These are phyloP conservation scores for Hanseniaspora occidentalis DNA, from an alignment of 805 yeast species.

Conservation along the genomic window DNA sequence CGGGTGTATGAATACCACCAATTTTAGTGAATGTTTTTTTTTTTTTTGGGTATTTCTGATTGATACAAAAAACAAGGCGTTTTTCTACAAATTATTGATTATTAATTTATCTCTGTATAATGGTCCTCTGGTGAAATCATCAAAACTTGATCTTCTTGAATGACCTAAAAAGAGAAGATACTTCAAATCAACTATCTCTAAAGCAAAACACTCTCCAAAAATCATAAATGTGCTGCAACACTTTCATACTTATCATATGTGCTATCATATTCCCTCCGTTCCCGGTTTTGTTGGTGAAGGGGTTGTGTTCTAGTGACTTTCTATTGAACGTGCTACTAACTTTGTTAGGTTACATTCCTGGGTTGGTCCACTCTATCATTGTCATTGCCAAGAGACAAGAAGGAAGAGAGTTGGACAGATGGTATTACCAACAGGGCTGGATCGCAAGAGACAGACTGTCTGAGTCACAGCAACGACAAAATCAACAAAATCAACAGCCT, in stretches of 20 bases:
- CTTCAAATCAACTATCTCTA: no score
- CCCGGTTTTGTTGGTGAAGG: slow-evolving; percentile 56
- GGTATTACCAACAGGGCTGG: slow-evolving; percentile 23
- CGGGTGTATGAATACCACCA: no score
- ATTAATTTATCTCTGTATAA: no score
- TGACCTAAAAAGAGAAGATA: no score
- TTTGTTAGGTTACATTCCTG: slow-evolving; percentile 66
- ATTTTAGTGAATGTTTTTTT: no score
- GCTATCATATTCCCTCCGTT: slow-evolving; percentile 64
- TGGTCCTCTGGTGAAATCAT: no score
- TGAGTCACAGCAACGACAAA: neutral
- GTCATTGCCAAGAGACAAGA: slow-evolving; percentile 25
- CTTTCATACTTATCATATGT: neutral
- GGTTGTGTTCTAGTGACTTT: slow-evolving; percentile 42
- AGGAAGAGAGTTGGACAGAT: slow-evolving; percentile 15
- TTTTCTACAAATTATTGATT: no score
- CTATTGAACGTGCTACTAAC: slow-evolving; percentile 54
- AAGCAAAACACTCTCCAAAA: neutral
- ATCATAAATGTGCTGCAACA: slow-evolving; percentile 3
- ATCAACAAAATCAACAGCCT: neutral
- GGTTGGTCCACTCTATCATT: slow-evolving; percentile 52
- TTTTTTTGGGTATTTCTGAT: no score
- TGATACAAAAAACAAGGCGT: no score
- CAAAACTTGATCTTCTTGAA: no score
- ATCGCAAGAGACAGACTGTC: slow-evolving; percentile 15